These are phyloP conservation scores for Fulvia fulva DNA, from an alignment of 2,329 filamentous ascomycete species.

Conservation along the genomic window DNA sequence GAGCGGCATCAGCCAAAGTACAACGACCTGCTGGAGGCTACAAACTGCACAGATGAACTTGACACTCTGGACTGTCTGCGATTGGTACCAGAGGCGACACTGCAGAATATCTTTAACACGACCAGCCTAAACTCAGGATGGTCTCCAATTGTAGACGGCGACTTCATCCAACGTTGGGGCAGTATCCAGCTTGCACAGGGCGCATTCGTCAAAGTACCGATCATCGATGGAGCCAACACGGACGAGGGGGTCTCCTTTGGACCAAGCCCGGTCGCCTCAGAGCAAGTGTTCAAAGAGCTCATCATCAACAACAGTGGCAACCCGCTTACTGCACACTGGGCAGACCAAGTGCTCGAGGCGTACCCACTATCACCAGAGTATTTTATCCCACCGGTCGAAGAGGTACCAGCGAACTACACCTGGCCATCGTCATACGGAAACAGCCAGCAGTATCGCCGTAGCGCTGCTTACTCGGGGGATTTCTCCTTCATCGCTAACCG, in stretches of 20 bases:
- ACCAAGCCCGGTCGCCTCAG: constrained; percentile 52
- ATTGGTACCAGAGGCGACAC: constrained; percentile 28
- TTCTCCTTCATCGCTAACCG: constrained; percentile 53
- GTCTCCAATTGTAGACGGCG: constrained; percentile 51
- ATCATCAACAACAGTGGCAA: constrained; percentile 32
- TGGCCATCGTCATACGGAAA: constrained; percentile 37
- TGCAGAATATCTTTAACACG: constrained; percentile 31
- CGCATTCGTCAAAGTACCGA: constrained; percentile 56
- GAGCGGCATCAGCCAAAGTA: constrained; percentile 54
- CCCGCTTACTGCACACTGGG: constrained; percentile 20
- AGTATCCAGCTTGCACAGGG: constrained; percentile 54
- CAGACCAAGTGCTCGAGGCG: constrained; percentile 43
- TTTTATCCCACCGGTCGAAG: constrained; percentile 43
- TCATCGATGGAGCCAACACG: constrained; percentile 54
- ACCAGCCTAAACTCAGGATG: constrained; percentile 32
- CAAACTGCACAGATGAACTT: constrained; percentile 54
- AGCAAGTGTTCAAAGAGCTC: constrained; percentile 47
- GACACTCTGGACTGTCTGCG: constrained; percentile 67
- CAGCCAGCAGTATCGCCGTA: constrained; percentile 49
- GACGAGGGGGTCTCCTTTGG: constrained; percentile 62
- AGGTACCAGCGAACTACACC: constrained; percentile 38
- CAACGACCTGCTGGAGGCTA: constrained; percentile 55
- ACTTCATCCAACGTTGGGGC: constrained; percentile 52
- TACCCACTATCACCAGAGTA: constrained; percentile 52
- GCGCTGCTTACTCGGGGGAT: constrained; percentile 54